phyloP scores from a whole-genome alignment of 768 basidiomycete species.

The Lactarius hatsudake region DNA sequence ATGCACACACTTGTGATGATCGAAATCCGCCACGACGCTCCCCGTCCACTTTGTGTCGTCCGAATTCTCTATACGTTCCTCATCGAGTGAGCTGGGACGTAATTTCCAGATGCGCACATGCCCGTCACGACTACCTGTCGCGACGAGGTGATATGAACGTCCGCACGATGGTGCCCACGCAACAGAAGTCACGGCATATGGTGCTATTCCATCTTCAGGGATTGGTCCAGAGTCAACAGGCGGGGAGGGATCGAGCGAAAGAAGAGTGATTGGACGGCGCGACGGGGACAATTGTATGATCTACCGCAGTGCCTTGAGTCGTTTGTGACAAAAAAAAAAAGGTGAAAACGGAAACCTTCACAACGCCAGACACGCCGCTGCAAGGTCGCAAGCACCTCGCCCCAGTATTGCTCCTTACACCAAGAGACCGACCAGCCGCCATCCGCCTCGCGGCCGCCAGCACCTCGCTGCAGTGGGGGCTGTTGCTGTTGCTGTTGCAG shows the following conservation, averaged over 20 bases:
- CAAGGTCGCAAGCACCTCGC: constrained; percentile 81
- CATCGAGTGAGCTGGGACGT: constrained; percentile 49
- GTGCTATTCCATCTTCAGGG: constrained; percentile 38
- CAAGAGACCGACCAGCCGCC: constrained; percentile 93
- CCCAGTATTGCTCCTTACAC: constrained; percentile 97
- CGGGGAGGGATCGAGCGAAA: constrained; percentile 56
- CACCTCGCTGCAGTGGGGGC: constrained; percentile 38
- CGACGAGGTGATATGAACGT: constrained; percentile 90
- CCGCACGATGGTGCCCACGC: constrained; percentile 96
- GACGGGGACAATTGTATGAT: constrained; percentile 72
- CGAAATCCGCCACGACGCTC: constrained; percentile 78
- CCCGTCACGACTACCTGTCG: constrained; percentile 86
- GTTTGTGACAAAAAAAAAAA: neutral
- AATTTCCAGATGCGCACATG: constrained; percentile 89
- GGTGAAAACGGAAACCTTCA: constrained; percentile 56
- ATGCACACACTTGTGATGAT: constrained; percentile 66
- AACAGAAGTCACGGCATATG: constrained; percentile 74
- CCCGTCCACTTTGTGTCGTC: constrained; percentile 69
- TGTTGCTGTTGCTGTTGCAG: constrained; percentile 48
- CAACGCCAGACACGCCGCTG: constrained; percentile 63
- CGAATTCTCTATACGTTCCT: constrained; percentile 38
- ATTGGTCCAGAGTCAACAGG: constrained; percentile 32
- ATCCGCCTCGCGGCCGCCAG: constrained; percentile 74
- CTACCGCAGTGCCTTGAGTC: constrained; percentile 37
- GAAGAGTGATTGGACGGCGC: constrained; percentile 61